These are phyloP conservation scores for Volvox africanus DNA, from an alignment of 139 green algal genomes.

Conservation along the genomic window DNA sequence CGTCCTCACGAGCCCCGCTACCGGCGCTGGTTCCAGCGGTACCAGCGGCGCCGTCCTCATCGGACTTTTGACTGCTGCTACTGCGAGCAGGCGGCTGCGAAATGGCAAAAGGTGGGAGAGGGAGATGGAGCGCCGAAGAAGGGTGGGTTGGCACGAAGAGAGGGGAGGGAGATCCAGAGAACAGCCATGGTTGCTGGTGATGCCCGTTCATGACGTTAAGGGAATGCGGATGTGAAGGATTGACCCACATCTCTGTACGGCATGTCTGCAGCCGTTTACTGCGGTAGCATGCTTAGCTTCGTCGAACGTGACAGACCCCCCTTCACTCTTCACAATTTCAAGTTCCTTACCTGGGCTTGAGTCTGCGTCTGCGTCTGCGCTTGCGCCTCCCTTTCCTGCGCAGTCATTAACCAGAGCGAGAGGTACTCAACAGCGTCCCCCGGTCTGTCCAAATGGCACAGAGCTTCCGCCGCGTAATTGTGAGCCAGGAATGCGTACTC, in stretches of 20 bases:
- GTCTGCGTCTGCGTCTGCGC: background rate
- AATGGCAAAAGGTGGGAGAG: background rate
- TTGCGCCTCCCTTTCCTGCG: conserved; percentile 14
- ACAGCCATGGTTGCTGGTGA: no score
- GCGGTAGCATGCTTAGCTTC: no score
- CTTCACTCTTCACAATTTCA: background rate
- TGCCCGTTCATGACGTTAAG: no score
- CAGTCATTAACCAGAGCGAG: conserved; percentile 26
- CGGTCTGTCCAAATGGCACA: conserved; percentile 23
- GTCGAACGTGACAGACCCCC: background rate
- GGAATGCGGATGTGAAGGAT: no score
- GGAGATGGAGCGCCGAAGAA: background rate
- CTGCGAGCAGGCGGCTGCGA: no score
- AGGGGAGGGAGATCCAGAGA: background rate
- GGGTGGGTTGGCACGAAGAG: background rate
- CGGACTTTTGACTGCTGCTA: conserved; percentile 11
- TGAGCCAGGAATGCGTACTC: conserved; percentile 22
- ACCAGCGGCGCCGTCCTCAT: background rate
- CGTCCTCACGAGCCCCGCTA: background rate
- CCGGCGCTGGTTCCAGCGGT: no score
- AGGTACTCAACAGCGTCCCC: conserved; percentile 37
- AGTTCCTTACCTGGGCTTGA: background rate
- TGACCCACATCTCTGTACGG: no score
- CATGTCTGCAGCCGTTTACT: no score
- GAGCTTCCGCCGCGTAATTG: conserved; percentile 41